A percentile compares a stretch with the other conserved stretches of the same genome.
These are phyloP conservation scores for Tulasnella sp. DNA, from an alignment of 768 basidiomycete species.

Conservation along the genomic window DNA sequence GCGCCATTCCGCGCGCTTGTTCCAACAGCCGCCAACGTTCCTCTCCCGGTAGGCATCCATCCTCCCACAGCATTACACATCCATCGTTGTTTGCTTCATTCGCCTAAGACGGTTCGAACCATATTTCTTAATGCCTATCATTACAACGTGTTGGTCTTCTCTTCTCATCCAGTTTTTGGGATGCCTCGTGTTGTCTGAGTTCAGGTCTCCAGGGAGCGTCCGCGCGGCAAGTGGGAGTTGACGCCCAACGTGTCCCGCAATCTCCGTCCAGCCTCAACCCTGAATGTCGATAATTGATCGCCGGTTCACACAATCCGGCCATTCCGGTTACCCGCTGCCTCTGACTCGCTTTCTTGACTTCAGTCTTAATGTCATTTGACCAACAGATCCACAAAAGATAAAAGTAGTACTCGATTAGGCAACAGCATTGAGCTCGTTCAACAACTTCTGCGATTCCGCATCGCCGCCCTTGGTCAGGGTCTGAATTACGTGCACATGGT, in stretches of 20 bases:
- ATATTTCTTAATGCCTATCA: not conserved
- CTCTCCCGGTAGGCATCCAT: not conserved
- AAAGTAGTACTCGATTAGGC: not conserved
- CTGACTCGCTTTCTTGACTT: not conserved
- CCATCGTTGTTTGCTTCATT: not conserved
- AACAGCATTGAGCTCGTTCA: not conserved
- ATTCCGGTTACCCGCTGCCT: not conserved
- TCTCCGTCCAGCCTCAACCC: not conserved
- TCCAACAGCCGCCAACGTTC: not conserved
- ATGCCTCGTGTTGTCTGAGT: not conserved
- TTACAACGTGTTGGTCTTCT: not conserved
- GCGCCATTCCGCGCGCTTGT: conserved; percentile 3
- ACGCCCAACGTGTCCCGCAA: not conserved
- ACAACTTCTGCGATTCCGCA: not conserved
- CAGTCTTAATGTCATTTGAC: not conserved
- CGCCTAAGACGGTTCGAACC: not conserved
- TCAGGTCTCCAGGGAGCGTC: not conserved
- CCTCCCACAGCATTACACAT: not conserved
- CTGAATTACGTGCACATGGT: not conserved
- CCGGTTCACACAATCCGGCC: not conserved
- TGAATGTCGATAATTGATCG: conserved; percentile 2
- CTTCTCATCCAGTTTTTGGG: not conserved
- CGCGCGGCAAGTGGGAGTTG: not conserved
- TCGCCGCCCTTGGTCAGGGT: not conserved
- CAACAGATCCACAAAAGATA: not conserved